Evolutionary conservation across 2,329 filamentous ascomycete species (phyloP).

Genomic region (Fusarium paranaense): DNA sequence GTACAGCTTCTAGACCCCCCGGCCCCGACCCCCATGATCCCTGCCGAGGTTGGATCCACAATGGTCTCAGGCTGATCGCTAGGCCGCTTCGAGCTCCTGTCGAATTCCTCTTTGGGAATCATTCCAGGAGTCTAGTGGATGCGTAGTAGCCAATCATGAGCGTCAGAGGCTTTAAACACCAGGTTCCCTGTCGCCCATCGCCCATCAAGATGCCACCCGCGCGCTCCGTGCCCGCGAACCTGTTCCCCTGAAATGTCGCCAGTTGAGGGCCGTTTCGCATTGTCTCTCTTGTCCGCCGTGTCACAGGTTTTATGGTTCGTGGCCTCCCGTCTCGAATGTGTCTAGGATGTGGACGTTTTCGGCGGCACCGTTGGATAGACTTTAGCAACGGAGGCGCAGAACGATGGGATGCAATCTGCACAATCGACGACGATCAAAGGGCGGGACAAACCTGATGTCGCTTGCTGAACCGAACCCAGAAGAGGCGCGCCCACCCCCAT

Average conservation of each 20-base stretch:
- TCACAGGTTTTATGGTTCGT: slow-evolving; percentile 5
- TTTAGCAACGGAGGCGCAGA: background rate
- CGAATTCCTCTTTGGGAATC: slow-evolving; percentile 7
- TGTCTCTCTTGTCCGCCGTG: slow-evolving; percentile 11
- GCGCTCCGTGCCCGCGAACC: slow-evolving; percentile 10
- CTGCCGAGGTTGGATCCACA: slow-evolving; percentile 23
- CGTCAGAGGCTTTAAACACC: background rate
- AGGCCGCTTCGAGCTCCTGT: slow-evolving; percentile 6
- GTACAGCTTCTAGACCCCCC: background rate
- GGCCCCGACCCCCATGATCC: slow-evolving; percentile 4
- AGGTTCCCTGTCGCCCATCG: slow-evolving; percentile 17
- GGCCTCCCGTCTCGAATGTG: slow-evolving; percentile 2
- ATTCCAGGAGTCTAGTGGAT: slow-evolving; percentile 1
- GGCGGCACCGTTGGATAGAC: background rate
- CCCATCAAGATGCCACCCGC: background rate
- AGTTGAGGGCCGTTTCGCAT: slow-evolving; percentile 7
- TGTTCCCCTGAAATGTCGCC: slow-evolving; percentile 24
- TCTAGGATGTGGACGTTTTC: background rate
- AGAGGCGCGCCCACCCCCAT: background rate
- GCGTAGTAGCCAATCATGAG: slow-evolving; percentile 14
- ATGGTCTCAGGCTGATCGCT: slow-evolving; percentile 37
- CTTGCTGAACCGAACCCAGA: background rate
- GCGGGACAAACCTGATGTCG: slow-evolving; percentile 5
- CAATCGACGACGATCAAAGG: slow-evolving; percentile 19
- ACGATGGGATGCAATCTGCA: slow-evolving; percentile 1